These are phyloP conservation scores for Tricholoma saponaceum DNA, from an alignment of 768 basidiomycete genomes.

Conservation along the genomic window DNA sequence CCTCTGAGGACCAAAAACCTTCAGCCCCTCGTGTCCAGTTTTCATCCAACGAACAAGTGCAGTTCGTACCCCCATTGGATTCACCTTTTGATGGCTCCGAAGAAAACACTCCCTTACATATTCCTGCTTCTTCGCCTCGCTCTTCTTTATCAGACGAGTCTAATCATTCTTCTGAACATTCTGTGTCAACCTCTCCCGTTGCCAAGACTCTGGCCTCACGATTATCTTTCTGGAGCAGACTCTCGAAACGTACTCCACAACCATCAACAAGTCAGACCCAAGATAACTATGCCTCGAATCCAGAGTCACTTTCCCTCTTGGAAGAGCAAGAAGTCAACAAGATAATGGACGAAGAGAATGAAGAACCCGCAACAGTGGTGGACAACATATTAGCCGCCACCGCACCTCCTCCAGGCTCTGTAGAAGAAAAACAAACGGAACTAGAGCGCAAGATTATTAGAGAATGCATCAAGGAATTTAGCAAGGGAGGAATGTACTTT, in stretches of 20 bases:
- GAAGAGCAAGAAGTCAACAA: conserved; percentile 36
- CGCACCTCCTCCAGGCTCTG: conserved; percentile 56
- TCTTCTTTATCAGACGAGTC: conserved; percentile 52
- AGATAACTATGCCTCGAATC: conserved; percentile 11
- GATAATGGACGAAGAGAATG: conserved; percentile 41
- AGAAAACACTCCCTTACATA: conserved; percentile 12
- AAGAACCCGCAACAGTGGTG: conserved; percentile 50
- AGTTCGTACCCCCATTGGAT: conserved; percentile 36
- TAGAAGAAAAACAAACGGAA: conserved; percentile 68
- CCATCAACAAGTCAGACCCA: conserved; percentile 5
- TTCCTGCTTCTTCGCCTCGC: conserved; percentile 33
- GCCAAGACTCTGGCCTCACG: conserved; percentile 60
- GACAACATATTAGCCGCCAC: conserved; percentile 54
- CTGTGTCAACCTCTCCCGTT: conserved; percentile 44
- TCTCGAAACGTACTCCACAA: conserved; percentile 43
- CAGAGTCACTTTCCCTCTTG: conserved; percentile 4
- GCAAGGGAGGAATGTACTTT: conserved; percentile 89
- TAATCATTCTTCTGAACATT: conserved; percentile 47
- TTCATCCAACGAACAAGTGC: conserved; percentile 41
- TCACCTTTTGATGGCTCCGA: conserved; percentile 19
- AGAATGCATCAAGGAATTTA: conserved; percentile 73
- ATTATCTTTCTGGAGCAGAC: conserved; percentile 71
- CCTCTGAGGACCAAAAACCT: conserved; percentile 1
- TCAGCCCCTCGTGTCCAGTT: conserved; percentile 48
- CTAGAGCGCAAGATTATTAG: conserved; percentile 80